Evolutionary conservation across 179 eudicot species (phyloP).

Genomic region (Vitellaria paradoxa): DNA sequence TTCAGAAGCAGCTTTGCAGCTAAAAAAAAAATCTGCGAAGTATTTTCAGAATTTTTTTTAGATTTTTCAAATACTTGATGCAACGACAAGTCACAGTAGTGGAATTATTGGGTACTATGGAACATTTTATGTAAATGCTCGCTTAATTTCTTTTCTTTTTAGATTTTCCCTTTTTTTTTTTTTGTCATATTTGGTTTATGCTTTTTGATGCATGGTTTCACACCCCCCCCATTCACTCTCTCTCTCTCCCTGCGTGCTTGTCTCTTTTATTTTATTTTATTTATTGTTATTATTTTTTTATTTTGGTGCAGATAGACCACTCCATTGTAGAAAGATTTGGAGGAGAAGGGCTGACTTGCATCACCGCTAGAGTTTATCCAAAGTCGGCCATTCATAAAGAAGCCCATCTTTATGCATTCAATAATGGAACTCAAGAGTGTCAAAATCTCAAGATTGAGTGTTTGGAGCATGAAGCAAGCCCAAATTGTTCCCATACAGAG

Average conservation of each 20-base stretch:
- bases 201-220: not conserved
- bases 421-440: slow-evolving; percentile 47
- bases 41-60: not conserved
- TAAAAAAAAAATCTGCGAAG: too few relatives aligned
- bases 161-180: not conserved
- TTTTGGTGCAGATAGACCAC: slow-evolving; percentile 38
- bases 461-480: slow-evolving; percentile 53
- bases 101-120: not conserved
- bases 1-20: too few relatives aligned
- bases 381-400: slow-evolving; percentile 33
- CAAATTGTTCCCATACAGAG: slow-evolving; percentile 14
- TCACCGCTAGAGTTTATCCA: slow-evolving; percentile 65
- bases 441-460: slow-evolving; percentile 31
- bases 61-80: too few relatives aligned
- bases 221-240: too few relatives aligned
- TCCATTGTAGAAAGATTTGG: slow-evolving; percentile 67
- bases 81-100: not conserved
- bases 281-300: not conserved
- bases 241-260: too few relatives aligned
- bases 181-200: not conserved
- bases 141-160: not conserved
- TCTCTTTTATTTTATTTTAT: too few relatives aligned
- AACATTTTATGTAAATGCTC: not conserved
- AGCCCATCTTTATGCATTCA: slow-evolving; percentile 50
- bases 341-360: slow-evolving; percentile 49